Base-by-base conservation (phyloP, 1,284 basidiomycete species). In the Marasmius fiardii region DNA sequence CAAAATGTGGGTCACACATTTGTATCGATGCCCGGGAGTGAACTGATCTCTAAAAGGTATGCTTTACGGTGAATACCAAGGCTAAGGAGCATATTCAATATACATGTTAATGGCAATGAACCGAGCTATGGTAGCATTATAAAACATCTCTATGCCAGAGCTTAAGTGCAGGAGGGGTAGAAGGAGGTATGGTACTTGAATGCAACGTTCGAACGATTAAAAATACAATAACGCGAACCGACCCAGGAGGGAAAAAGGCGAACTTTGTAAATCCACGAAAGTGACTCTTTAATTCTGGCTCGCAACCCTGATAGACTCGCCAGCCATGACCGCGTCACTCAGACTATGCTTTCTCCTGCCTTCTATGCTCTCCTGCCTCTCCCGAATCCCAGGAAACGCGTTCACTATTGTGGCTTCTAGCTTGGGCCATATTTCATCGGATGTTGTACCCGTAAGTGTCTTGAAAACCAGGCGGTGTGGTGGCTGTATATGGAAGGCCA, bases 351-450 rank as follows among this genome's bases (percentile, higher is more conserved):
- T 74, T 56, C 76, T 74, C 61, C 71, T 73, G 51, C 61, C 68
- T 52, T 75, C 73, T 44, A 69, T 69, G 16, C 69, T 68, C 34
- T 76, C 74, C n/a, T 66, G 62, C n/a, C 81, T 77, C 65, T 83
- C 79, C 54, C 74, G 78, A 54, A 90, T 65, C 6, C 66, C 63
- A 2, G 88, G 85, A 64, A 87, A 88, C 6, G 76, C 68, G n/a
- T 74, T 71, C 47, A 74, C 72, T 16, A 94, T 73, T 20, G 82
- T 71, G 33, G 70, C 70, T 56, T 92, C 88, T 4, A 95, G 78
- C 62, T 86, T 76, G 1, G 92, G 92, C 92, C 92, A 95, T 62
- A 98, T 97, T 73, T 97, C 92, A 69, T 98, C 92, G 21, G 91
- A 94, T 16, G 92, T 92, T 60, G 80, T 76, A 4, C 95, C 95